Percentiles rank a stretch among this genome's conserved stretches.
These are phyloP conservation scores for Hygrocybe coccinea DNA, from an alignment of 768 basidiomycete genomes.

Conservation along the genomic window DNA sequence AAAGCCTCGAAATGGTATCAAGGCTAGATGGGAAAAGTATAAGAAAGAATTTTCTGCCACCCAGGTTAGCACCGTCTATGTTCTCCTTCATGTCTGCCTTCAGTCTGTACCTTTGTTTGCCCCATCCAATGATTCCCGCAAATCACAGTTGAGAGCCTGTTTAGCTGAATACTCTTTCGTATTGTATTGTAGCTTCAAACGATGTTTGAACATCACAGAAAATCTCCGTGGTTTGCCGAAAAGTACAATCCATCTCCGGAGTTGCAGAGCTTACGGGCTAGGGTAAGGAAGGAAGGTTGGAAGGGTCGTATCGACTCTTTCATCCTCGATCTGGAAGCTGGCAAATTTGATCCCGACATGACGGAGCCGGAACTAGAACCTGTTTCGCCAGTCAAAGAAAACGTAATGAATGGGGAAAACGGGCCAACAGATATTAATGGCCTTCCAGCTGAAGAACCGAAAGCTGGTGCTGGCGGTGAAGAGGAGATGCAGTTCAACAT, in stretches of 20 bases:
- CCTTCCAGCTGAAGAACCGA: constrained; percentile 45
- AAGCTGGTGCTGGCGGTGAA: constrained; percentile 48
- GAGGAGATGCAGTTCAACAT: constrained; percentile 74
- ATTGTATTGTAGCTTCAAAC: constrained; percentile 70
- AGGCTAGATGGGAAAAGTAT: constrained; percentile 85
- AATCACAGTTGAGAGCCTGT: constrained; percentile 16
- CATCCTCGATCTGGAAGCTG: constrained; percentile 73
- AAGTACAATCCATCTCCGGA: constrained; percentile 83
- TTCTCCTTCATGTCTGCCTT: constrained; percentile 13
- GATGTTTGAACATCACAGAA: constrained; percentile 92
- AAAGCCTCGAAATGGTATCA: constrained; percentile 81
- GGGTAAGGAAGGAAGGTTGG: constrained; percentile 84
- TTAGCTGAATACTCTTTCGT: constrained; percentile 32
- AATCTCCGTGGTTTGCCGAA: constrained; percentile 96
- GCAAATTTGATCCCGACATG: constrained; percentile 78
- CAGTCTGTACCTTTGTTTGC: constrained; percentile 23
- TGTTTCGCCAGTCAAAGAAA: constrained; percentile 51
- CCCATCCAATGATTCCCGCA: constrained; percentile 20
- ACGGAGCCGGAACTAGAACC: constrained; percentile 55
- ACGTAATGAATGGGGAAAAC: constrained; percentile 39
- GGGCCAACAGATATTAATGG: constrained; percentile 37
- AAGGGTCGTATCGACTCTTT: constrained; percentile 67
- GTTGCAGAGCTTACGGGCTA: constrained; percentile 62
- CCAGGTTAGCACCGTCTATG: constrained; percentile 62
- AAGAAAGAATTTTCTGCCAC: constrained; percentile 83